Evolutionary conservation across 257 asterid species (phyloP).

Genomic region (Capsicum baccatum): DNA sequence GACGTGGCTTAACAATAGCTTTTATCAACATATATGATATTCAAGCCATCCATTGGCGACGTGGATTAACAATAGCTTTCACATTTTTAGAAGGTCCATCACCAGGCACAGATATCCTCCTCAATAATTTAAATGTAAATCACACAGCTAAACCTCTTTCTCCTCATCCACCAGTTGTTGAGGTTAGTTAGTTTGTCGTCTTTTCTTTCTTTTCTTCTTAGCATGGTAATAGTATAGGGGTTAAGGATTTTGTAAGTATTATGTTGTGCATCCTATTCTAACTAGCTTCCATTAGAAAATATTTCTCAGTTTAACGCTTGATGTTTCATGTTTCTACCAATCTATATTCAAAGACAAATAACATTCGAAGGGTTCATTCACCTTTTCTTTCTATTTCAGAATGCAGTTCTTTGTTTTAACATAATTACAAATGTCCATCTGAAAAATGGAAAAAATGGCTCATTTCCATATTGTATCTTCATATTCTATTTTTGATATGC

Average conservation of each 20-base stretch:
- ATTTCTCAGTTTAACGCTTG: background rate
- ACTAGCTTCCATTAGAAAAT: background rate
- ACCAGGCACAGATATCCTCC: conserved; percentile 88
- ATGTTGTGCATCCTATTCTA: background rate
- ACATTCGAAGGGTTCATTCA: conserved; percentile 9
- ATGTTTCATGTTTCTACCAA: background rate
- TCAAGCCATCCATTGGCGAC: too few species aligned
- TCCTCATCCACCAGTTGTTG: conserved; percentile 61
- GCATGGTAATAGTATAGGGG: background rate
- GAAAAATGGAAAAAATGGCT: conserved; percentile 63
- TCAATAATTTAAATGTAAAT: conserved; percentile 63
- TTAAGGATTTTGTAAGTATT: background rate
- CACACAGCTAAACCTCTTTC: conserved; percentile 78
- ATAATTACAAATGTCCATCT: conserved; percentile 74
- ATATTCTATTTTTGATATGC: too few species aligned
- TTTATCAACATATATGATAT: too few species aligned
- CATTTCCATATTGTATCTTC: conserved; percentile 51
- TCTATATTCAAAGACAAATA: background rate
- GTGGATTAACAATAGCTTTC: conserved; percentile 34
- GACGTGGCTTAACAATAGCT: too few species aligned
- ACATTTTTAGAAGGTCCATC: conserved; percentile 89
- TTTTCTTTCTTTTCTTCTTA: background rate
- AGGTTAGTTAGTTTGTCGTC: conserved; percentile 47
- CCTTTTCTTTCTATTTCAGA: conserved; percentile 46
- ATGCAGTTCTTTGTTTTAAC: conserved; percentile 67